These are phyloP conservation scores for Perilla frutescens DNA, from an alignment of 257 asterid genomes.

Conservation along the genomic window DNA sequence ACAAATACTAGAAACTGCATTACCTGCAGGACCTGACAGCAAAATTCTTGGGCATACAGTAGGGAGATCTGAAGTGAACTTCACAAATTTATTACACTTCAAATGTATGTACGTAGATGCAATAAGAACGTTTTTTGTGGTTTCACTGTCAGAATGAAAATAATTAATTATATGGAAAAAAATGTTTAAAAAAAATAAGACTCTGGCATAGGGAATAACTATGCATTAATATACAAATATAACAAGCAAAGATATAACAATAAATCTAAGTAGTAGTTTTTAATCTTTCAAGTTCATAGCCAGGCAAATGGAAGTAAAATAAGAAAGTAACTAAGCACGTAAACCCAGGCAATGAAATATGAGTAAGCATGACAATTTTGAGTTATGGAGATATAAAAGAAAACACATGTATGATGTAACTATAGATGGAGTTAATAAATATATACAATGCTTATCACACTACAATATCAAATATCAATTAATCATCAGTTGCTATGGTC, in stretches of 20 bases:
- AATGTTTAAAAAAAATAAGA: background rate
- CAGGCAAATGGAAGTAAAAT: conserved; percentile 15
- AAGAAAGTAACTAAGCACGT: conserved; percentile 11
- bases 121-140: conserved; percentile 82
- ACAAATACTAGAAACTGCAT: conserved; percentile 25
- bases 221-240: background rate
- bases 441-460: background rate
- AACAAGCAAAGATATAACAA: background rate
- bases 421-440: background rate
- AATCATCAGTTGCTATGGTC: conserved; percentile 14
- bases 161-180: background rate
- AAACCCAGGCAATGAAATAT: background rate
- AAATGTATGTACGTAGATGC: conserved; percentile 79
- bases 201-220: background rate
- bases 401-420: too few relatives aligned
- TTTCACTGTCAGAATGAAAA: conserved; percentile 61
- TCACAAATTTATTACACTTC: conserved; percentile 65
- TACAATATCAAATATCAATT: conserved; percentile 1
- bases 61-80: conserved; percentile 76
- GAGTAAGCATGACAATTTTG: conserved; percentile 1
- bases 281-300: conserved; percentile 7
- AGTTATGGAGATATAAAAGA: background rate
- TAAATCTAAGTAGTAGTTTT: background rate
- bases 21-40: conserved; percentile 95
- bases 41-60: conserved; percentile 84